Evolutionary conservation across 1,284 basidiomycete species (phyloP).

Genomic region (Tremellales sp.): DNA sequence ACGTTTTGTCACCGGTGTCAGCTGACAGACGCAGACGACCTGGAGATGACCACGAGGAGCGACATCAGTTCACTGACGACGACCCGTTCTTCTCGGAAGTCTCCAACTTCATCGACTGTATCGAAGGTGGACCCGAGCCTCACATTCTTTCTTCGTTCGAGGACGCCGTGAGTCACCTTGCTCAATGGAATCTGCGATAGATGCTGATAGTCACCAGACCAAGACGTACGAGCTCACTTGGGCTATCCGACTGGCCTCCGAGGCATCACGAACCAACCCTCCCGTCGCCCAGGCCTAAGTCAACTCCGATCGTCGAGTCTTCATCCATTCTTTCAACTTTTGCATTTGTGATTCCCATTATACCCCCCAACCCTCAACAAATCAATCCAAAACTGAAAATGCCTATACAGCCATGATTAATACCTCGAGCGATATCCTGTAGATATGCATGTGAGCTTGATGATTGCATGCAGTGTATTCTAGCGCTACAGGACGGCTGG

Average conservation of each 20-base stretch:
- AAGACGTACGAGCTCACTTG: conserved; percentile 31
- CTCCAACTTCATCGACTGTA: conserved; percentile 74
- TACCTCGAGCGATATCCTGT: no score
- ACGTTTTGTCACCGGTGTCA: not conserved
- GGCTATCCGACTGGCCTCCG: conserved; percentile 70
- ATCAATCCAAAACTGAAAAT: no score
- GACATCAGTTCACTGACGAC: conserved; percentile 68
- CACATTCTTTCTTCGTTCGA: conserved; percentile 48
- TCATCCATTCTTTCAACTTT: no score
- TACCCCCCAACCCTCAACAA: no score
- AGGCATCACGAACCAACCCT: conserved; percentile 46
- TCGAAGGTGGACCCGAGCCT: conserved; percentile 55
- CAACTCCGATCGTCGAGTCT: no score
- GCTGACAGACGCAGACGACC: conserved; percentile 52
- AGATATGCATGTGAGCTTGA: no score
- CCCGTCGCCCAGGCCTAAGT: not conserved
- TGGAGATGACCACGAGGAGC: conserved; percentile 77
- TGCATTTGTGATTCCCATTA: no score
- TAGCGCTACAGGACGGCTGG: no score
- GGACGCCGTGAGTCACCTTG: conserved; percentile 58
- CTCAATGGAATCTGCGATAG: not conserved
- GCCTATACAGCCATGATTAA: no score
- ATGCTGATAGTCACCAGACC: not conserved
- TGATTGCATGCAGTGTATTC: no score
- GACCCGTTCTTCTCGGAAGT: conserved; percentile 90